A percentile compares a stretch with the other conserved stretches of the same genome.
These are phyloP conservation scores for Barbarea vulgaris DNA, from an alignment of 345 rosid species.

Conservation along the genomic window DNA sequence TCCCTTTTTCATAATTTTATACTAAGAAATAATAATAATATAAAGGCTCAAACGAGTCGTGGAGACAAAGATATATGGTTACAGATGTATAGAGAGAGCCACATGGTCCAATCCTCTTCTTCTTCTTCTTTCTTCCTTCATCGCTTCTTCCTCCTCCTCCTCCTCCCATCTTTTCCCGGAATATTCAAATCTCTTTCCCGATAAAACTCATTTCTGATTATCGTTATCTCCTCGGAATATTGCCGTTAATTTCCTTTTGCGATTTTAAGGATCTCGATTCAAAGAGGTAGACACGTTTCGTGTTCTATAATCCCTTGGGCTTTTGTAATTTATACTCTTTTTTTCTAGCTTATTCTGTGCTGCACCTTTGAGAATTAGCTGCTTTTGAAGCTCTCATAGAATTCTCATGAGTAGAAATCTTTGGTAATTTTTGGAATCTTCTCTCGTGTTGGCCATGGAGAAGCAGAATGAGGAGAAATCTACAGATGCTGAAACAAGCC, in stretches of 20 bases:
- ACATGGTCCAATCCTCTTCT: slow-evolving; percentile 34
- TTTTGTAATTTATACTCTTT: slow-evolving; percentile 10
- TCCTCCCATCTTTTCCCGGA: slow-evolving; percentile 13
- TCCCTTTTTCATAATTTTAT: background rate
- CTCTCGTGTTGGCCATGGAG: slow-evolving; percentile 23
- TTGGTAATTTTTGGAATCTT: slow-evolving; percentile 5
- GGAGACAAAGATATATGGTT: slow-evolving; percentile 34
- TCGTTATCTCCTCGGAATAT: background rate
- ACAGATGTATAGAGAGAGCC: slow-evolving; percentile 30
- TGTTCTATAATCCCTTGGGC: slow-evolving; percentile 27
- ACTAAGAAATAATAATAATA: background rate
- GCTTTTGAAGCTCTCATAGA: slow-evolving; percentile 7
- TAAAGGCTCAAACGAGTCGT: slow-evolving; percentile 29
- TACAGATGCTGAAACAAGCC: slow-evolving; percentile 47
- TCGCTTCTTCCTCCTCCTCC: slow-evolving; percentile 11
- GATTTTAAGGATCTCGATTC: slow-evolving; percentile 38
- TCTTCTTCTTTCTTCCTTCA: background rate
- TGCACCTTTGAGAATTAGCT: slow-evolving; percentile 10
- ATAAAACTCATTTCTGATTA: slow-evolving; percentile 28
- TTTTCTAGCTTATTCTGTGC: no score
- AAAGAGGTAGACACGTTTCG: slow-evolving; percentile 24
- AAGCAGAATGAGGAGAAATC: slow-evolving; percentile 39
- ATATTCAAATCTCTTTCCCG: background rate
- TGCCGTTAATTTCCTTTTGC: slow-evolving; percentile 19
- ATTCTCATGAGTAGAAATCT: slow-evolving; percentile 26